These are phyloP conservation scores for Verticillium longisporum DNA, from an alignment of 2,329 filamentous ascomycete species.

Conservation along the genomic window DNA sequence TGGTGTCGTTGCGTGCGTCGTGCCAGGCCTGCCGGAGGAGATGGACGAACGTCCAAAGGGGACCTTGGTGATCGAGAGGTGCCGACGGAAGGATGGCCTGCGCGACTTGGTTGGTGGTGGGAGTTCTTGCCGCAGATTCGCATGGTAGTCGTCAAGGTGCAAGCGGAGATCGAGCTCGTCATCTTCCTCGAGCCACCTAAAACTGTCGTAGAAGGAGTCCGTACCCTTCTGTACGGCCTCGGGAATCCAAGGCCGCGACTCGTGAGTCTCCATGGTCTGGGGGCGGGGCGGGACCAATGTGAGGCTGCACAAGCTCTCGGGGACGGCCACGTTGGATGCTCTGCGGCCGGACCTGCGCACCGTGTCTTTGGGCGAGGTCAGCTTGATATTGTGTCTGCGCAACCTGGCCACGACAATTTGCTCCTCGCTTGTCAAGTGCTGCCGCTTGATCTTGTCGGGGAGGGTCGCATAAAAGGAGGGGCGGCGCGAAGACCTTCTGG, in stretches of 20 bases:
- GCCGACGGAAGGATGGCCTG: conserved; percentile 60
- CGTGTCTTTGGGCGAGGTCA: conserved; percentile 44
- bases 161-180: conserved; percentile 62
- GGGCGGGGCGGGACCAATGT: not conserved
- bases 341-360: conserved; percentile 6
- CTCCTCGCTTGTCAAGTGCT: conserved; percentile 66
- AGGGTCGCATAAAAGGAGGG: conserved; percentile 60
- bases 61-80: conserved; percentile 63
- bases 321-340: not conserved
- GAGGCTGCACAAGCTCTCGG: not conserved
- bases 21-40: conserved; percentile 39
- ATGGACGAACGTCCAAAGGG: conserved; percentile 52
- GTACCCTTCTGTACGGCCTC: conserved; percentile 25
- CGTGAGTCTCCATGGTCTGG: not conserved
- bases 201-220: conserved; percentile 57
- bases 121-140: conserved; percentile 48
- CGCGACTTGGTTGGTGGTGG: conserved; percentile 36
- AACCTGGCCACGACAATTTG: conserved; percentile 52
- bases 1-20: conserved; percentile 27
- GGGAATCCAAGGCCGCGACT: conserved; percentile 5
- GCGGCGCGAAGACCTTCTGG: conserved; percentile 22
- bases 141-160: conserved; percentile 63
- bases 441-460: conserved; percentile 65
- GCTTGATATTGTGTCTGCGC: conserved; percentile 35
- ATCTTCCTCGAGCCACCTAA: conserved; percentile 69